Conservation (phyloP, 306 rosid species). For the Begonia peltatifolia region DNA sequence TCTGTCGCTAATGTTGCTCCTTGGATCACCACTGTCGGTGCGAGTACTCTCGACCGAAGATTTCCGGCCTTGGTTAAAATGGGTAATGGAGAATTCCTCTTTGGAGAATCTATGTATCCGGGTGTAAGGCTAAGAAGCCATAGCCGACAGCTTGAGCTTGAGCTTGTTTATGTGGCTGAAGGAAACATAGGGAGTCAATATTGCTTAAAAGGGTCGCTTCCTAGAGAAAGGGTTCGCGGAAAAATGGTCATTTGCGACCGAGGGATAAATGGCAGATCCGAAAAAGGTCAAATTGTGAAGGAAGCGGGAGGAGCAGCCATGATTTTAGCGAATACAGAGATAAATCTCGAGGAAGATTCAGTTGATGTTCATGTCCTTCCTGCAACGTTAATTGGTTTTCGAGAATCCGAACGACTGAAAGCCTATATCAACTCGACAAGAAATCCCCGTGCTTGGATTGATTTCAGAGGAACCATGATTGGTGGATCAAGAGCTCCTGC, state of each 20-base stretch:
- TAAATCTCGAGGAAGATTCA: constrained; percentile 74
- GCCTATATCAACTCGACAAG: constrained; percentile 53
- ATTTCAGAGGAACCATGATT: constrained; percentile 64
- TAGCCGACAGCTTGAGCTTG: constrained; percentile 35
- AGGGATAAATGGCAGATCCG: constrained; percentile 77
- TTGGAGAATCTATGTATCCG: constrained; percentile 72
- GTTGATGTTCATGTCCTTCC: constrained; percentile 93
- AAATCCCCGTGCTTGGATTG: constrained; percentile 44
- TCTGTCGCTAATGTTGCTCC: constrained; percentile 94
- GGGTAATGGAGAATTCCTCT: constrained; percentile 47
- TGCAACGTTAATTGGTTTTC: constrained; percentile 74
- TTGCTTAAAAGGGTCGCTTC: constrained; percentile 72
- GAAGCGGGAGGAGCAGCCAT: constrained; percentile 86
- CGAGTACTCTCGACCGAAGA: constrained; percentile 64
- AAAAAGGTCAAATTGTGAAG: constrained; percentile 77
- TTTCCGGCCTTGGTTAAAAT: constrained; percentile 60
- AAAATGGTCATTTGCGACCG: constrained; percentile 84
- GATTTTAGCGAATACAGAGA: constrained; percentile 68
- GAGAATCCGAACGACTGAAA: constrained; percentile 51
- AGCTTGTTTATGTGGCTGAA: constrained; percentile 37
- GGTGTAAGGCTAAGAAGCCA: constrained; percentile 16
- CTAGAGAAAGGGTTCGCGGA: constrained; percentile 52
- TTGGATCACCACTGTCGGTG: constrained; percentile 81
- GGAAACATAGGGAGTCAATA: constrained; percentile 39
- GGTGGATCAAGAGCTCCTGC: constrained; percentile 62